Evolutionary conservation across 768 basidiomycete species (phyloP).

Genomic region (Coprinopsis strossmayeri): DNA sequence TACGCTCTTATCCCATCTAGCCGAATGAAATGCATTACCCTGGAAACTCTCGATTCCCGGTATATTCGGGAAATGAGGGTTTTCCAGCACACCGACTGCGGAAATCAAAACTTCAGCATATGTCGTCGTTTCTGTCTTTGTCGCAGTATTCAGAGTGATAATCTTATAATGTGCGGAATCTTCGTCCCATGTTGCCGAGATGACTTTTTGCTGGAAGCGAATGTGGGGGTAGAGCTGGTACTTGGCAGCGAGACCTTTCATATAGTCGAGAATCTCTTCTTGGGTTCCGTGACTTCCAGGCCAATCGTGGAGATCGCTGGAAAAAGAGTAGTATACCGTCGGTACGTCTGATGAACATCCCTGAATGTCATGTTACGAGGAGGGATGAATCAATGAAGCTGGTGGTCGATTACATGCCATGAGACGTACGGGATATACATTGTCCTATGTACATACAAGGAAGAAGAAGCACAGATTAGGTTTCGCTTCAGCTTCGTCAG

Average conservation of each 20-base stretch:
- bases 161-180: not conserved
- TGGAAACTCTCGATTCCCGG: slow-evolving; percentile 33
- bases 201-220: not conserved
- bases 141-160: slow-evolving; percentile 17
- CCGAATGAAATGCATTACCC: slow-evolving; percentile 48
- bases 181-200: not conserved
- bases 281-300: slow-evolving; percentile 32
- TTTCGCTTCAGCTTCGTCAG: not conserved
- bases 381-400: too few species aligned
- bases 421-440: not conserved
- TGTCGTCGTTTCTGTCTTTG: slow-evolving; percentile 21
- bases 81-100: slow-evolving; percentile 41
- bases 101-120: slow-evolving; percentile 45
- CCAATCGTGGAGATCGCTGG: slow-evolving; percentile 44
- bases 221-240: not conserved
- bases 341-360: slow-evolving; percentile 40
- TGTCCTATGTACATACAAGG: too few species aligned
- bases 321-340: slow-evolving; percentile 38
- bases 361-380: too few species aligned
- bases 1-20: slow-evolving; percentile 36
- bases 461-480: not conserved
- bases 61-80: slow-evolving; percentile 32
- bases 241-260: slow-evolving; percentile 26
- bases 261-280: slow-evolving; percentile 36
- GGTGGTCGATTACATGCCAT: not conserved